These are phyloP conservation scores for Diaporthe helianthi DNA, from an alignment of 2,329 filamentous ascomycete genomes.

Conservation along the genomic window DNA sequence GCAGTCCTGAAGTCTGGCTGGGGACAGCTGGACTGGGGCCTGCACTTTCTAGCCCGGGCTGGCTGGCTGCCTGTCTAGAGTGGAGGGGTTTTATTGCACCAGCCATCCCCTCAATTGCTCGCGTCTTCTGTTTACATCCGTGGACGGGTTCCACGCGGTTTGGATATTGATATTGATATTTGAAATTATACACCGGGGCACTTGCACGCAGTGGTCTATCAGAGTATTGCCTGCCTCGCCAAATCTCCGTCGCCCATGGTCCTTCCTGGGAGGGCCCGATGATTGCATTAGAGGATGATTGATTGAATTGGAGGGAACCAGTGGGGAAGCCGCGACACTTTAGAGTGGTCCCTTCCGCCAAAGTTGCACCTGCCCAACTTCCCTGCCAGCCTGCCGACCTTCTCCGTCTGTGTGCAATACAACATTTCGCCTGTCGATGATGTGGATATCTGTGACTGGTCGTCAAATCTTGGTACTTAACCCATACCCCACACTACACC, in stretches of 20 bases:
- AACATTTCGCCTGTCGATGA: not conserved
- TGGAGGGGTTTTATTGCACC: no score
- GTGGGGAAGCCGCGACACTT: constrained; percentile 9
- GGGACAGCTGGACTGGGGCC: no score
- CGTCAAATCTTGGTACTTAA: constrained; percentile 15
- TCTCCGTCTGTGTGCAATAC: no score
- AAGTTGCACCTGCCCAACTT: not conserved
- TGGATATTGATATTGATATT: no score
- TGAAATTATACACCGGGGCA: no score
- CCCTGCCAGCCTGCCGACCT: not conserved
- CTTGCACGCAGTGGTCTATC: no score
- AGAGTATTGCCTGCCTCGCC: constrained; percentile 18
- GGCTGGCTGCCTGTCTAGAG: no score
- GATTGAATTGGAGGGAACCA: constrained; percentile 20
- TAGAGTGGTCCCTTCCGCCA: not conserved
- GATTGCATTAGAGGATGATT: constrained; percentile 16
- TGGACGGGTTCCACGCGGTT: no score
- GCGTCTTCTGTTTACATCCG: not conserved
- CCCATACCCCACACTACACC: not conserved
- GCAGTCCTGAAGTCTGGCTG: not conserved
- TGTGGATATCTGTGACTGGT: constrained; percentile 4
- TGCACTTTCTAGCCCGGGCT: no score
- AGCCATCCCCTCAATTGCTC: not conserved
- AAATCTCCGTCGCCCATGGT: constrained; percentile 21
- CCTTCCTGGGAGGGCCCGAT: not conserved